Conservation (phyloP, 306 rosid genomes). For the Quercus variabilis region DNA sequence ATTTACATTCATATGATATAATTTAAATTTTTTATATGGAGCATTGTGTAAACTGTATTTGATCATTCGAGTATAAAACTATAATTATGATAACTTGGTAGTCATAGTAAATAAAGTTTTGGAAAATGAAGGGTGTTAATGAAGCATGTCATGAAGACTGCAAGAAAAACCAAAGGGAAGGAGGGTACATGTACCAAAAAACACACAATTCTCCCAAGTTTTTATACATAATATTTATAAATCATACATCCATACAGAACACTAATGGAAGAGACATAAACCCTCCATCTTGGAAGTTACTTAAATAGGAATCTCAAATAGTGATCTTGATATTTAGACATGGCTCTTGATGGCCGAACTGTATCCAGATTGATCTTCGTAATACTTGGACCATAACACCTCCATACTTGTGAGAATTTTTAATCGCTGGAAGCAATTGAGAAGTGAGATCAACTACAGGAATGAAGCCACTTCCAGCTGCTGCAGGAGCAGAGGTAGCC, state of each 20-base stretch:
- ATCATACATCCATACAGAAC: neutral
- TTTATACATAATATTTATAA: too few relatives aligned
- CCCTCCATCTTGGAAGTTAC: neutral
- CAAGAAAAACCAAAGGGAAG: neutral
- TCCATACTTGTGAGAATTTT: neutral
- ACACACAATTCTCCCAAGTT: neutral
- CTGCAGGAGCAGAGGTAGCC: conserved; percentile 8
- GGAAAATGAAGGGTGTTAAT: too few relatives aligned
- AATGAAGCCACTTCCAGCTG: conserved; percentile 8
- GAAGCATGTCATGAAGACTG: too few relatives aligned
- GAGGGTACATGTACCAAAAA: neutral
- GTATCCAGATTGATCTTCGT: neutral
- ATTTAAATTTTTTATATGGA: too few relatives aligned
- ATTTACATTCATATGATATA: too few relatives aligned
- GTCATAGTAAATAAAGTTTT: too few relatives aligned
- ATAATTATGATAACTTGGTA: too few relatives aligned
- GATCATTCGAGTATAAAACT: too few relatives aligned
- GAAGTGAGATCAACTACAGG: conserved; percentile 1
- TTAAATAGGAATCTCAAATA: neutral
- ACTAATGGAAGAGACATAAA: neutral
- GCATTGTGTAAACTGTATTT: too few relatives aligned
- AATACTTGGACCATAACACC: conserved; percentile 4
- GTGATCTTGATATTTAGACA: neutral
- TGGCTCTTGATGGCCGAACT: neutral
- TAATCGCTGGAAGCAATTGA: neutral